Evolutionary conservation across 1,284 basidiomycete genomes (phyloP).

Genomic region (Melampsora americana): DNA sequence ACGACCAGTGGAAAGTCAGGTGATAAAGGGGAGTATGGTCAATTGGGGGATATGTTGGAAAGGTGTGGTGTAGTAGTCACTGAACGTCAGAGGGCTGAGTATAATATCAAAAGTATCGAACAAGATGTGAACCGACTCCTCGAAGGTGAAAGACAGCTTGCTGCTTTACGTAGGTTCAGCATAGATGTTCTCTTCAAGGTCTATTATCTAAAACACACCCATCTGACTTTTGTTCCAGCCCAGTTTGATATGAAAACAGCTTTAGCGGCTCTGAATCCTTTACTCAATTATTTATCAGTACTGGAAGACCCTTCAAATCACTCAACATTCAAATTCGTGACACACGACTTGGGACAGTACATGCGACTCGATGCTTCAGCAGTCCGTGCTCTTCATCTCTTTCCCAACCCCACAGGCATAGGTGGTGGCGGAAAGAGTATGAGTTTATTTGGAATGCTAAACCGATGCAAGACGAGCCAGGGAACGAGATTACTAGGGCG

Average conservation of each 20-base stretch:
- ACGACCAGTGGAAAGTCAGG: conserved; percentile 65
- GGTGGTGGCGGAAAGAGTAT: conserved; percentile 66
- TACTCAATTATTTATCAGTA: conserved; percentile 78
- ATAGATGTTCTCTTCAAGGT: conserved; percentile 48
- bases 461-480: conserved; percentile 94
- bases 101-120: conserved; percentile 72
- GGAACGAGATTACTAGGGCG: conserved; percentile 83
- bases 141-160: conserved; percentile 58
- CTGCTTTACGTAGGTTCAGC: conserved; percentile 57
- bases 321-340: conserved; percentile 73
- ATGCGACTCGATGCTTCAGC: conserved; percentile 96
- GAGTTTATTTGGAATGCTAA: conserved; percentile 82
- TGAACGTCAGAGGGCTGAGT: conserved; percentile 82
- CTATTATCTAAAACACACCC: neutral
- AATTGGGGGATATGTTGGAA: conserved; percentile 61
- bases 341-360: conserved; percentile 88
- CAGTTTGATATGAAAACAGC: conserved; percentile 76
- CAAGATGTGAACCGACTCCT: conserved; percentile 80
- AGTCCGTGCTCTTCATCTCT: conserved; percentile 80
- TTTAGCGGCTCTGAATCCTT: conserved; percentile 73
- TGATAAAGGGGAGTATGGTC: conserved; percentile 77
- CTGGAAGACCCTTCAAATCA: conserved; percentile 78
- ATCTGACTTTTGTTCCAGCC: conserved; percentile 55
- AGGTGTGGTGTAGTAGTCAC: conserved; percentile 86
- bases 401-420: conserved; percentile 66